Evolutionary conservation across 1,284 basidiomycete species (phyloP).

Genomic region (Apiotrichum gracile): DNA sequence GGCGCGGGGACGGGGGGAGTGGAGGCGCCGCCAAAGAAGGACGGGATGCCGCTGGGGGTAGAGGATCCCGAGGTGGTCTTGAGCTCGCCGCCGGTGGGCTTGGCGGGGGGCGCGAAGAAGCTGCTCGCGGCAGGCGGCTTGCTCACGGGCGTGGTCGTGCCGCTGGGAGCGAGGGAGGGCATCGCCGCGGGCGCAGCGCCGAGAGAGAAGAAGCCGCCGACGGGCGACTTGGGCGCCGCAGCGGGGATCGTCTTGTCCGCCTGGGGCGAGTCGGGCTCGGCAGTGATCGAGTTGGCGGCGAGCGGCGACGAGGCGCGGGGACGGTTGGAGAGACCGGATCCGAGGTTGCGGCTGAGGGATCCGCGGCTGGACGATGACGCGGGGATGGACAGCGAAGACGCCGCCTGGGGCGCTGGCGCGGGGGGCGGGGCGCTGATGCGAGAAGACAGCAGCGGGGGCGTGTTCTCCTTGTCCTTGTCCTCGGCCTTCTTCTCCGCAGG

Average conservation of each 20-base stretch:
- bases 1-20: slow-evolving; percentile 13
- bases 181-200: slow-evolving; percentile 3
- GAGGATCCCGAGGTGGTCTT: slow-evolving; percentile 16
- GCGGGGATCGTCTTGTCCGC: slow-evolving; percentile 1
- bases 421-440: slow-evolving; percentile 10
- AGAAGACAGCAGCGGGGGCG: slow-evolving; percentile 10
- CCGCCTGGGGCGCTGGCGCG: slow-evolving; percentile 4
- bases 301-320: slow-evolving; percentile 43
- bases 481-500: slow-evolving; percentile 1
- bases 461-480: neutral
- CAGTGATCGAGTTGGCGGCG: slow-evolving; percentile 31
- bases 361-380: slow-evolving; percentile 19
- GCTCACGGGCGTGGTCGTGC: slow-evolving; percentile 20
- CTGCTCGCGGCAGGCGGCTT: slow-evolving; percentile 22
- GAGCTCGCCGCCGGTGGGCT: slow-evolving; percentile 18
- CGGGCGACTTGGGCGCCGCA: slow-evolving; percentile 7
- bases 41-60: slow-evolving; percentile 9
- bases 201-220: slow-evolving; percentile 21
- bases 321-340: slow-evolving; percentile 21
- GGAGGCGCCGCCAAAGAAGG: slow-evolving; percentile 10
- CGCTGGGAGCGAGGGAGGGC: slow-evolving; percentile 21
- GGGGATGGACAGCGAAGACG: slow-evolving; percentile 13
- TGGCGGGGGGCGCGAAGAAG: slow-evolving; percentile 21
- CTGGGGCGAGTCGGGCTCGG: slow-evolving; percentile 38
- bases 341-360: slow-evolving; percentile 18